Conservation (phyloP, 768 basidiomycete genomes). For the Kwoniella sp. region DNA sequence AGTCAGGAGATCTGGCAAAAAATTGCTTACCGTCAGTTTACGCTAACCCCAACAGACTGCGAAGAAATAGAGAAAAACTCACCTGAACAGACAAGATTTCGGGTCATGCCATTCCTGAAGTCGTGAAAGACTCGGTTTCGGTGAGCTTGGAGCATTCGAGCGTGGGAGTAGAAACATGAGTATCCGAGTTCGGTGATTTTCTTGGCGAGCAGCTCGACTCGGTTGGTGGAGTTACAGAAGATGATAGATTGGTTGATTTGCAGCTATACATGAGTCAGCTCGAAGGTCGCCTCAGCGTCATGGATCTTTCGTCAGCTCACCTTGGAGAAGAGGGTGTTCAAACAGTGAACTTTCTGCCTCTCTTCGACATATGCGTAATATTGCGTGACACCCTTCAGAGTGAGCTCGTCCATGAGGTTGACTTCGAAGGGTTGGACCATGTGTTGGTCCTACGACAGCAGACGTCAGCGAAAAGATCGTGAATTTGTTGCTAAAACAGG, state of each 20-base stretch:
- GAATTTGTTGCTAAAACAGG: not conserved
- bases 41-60: not conserved
- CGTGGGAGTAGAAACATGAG: conserved; percentile 99
- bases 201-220: conserved; percentile 97
- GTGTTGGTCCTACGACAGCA: conserved; percentile 59
- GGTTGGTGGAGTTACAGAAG: conserved; percentile 99
- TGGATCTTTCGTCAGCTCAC: conserved; percentile 57
- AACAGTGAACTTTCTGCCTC: conserved; percentile 97
- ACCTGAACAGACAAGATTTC: conserved; percentile 90
- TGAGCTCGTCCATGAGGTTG: conserved; percentile 99
- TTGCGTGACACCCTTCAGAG: conserved; percentile 96
- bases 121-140: conserved; percentile 99
- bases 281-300: not conserved
- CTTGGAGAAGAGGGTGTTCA: conserved; percentile 99
- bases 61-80: conserved; percentile 23
- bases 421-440: conserved; percentile 96
- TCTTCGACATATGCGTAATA: conserved; percentile 99
- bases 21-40: too few relatives aligned
- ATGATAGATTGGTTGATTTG: conserved; percentile 99
- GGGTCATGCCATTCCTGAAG: conserved; percentile 96
- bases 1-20: conserved; percentile 84
- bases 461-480: too few relatives aligned
- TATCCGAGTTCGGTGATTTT: conserved; percentile 99
- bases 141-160: conserved; percentile 98
- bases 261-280: conserved; percentile 62